Conservation (phyloP, 345 rosid species). For the Salix caprea region DNA sequence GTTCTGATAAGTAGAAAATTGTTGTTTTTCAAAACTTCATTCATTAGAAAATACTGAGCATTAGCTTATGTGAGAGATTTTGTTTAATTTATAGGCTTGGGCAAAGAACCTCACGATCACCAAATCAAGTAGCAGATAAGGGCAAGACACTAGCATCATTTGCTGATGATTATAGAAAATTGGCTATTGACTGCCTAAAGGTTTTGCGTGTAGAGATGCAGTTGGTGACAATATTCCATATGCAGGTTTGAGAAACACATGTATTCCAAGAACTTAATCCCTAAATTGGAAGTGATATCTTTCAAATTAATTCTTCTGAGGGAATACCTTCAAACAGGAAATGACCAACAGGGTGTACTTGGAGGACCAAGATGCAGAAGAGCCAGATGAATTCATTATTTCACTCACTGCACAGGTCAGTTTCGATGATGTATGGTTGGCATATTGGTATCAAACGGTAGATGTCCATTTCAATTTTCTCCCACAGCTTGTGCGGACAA, state of each 20-base stretch:
- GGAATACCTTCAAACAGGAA: constrained; percentile 49
- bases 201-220: constrained; percentile 99
- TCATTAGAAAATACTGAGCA: not conserved
- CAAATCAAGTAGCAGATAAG: constrained; percentile 48
- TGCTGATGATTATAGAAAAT: constrained; percentile 90
- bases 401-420: constrained; percentile 84
- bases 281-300: not conserved
- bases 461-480: not conserved
- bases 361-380: constrained; percentile 95
- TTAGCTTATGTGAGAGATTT: constrained; percentile 13
- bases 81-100: constrained; percentile 54
- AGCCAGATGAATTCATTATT: constrained; percentile 92
- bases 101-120: constrained; percentile 46
- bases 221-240: constrained; percentile 84
- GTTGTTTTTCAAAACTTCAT: constrained; percentile 7
- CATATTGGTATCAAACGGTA: not conserved
- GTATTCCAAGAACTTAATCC: not conserved
- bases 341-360: constrained; percentile 80
- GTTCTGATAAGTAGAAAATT: not conserved
- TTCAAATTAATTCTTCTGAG: constrained; percentile 5
- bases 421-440: not conserved
- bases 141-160: constrained; percentile 65
- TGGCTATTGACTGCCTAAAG: constrained; percentile 92
- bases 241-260: constrained; percentile 60
- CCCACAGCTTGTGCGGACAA: not conserved